phyloP scores from a whole-genome alignment of 1,284 basidiomycete species.

The Cryptococcus sp. region DNA sequence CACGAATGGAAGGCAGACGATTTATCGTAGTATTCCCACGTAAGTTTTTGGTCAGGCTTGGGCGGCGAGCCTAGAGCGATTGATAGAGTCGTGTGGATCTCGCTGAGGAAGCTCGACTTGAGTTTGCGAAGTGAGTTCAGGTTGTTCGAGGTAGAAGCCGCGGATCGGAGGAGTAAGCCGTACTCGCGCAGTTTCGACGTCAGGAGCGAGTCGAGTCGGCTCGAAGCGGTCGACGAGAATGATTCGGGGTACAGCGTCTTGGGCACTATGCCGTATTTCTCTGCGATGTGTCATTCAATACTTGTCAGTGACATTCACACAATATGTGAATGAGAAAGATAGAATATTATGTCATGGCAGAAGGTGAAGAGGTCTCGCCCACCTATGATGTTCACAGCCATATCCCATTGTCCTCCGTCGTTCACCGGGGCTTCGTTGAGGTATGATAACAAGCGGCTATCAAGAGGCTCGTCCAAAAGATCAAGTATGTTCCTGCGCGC shows the following conservation, averaged over 20 bases:
- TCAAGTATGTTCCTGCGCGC: slow-evolving; percentile 63
- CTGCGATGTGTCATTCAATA: background rate
- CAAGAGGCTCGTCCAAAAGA: slow-evolving; percentile 74
- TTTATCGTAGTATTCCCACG: slow-evolving; percentile 86
- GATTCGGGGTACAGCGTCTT: slow-evolving; percentile 83
- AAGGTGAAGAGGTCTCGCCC: slow-evolving; percentile 8
- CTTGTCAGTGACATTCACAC: too few relatives aligned
- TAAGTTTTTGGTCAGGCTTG: slow-evolving; percentile 66
- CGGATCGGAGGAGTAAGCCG: slow-evolving; percentile 70
- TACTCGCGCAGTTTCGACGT: slow-evolving; percentile 91
- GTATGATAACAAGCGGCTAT: slow-evolving; percentile 77
- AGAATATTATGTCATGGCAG: too few relatives aligned
- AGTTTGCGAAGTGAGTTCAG: slow-evolving; percentile 52
- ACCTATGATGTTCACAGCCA: slow-evolving; percentile 83
- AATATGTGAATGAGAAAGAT: too few relatives aligned
- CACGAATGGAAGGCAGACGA: slow-evolving; percentile 73
- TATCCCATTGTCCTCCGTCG: slow-evolving; percentile 95
- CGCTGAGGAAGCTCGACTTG: slow-evolving; percentile 80
- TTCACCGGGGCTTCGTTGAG: slow-evolving; percentile 76
- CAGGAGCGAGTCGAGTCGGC: slow-evolving; percentile 72
- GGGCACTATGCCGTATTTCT: slow-evolving; percentile 81
- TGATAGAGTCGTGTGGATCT: slow-evolving; percentile 83
- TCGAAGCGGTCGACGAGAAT: slow-evolving; percentile 72
- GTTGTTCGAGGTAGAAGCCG: background rate
- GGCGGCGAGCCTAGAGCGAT: slow-evolving; percentile 85